phyloP scores from a whole-genome alignment of 768 basidiomycete genomes.

The Phanerochaete carnosa region DNA sequence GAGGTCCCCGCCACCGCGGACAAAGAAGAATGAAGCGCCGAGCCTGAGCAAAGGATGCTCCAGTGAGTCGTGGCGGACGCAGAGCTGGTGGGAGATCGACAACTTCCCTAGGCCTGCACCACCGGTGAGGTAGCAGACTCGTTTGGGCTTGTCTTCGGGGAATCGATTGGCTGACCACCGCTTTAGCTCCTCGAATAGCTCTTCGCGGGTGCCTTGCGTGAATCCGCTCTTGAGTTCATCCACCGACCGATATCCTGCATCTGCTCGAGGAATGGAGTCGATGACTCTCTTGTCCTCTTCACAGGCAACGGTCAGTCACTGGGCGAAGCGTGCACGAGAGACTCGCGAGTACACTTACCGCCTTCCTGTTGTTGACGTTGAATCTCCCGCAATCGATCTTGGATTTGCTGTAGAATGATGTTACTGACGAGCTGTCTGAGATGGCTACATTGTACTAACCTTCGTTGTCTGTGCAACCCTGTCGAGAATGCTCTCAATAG shows the following conservation, averaged over 20 bases:
- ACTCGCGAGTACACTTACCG: not conserved
- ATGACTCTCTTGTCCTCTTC: not conserved
- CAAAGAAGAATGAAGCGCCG: not conserved
- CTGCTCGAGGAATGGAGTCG: not conserved
- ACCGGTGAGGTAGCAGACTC: not conserved
- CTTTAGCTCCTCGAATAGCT: not conserved
- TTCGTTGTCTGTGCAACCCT: not conserved
- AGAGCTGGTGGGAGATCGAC: not conserved
- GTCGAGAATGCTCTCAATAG: not conserved
- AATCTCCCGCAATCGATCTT: not conserved
- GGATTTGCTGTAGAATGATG: not conserved
- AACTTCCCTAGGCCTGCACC: slow-evolving; percentile 5
- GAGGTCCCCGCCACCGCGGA: not conserved
- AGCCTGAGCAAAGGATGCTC: not conserved
- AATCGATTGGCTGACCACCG: not conserved
- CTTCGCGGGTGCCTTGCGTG: not conserved
- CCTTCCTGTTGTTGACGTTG: not conserved
- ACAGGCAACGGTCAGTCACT: not conserved
- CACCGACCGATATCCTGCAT: slow-evolving; percentile 1
- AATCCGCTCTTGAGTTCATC: not conserved
- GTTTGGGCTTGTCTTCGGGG: not conserved
- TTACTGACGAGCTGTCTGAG: no score
- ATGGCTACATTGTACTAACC: not conserved
- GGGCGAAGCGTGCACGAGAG: not conserved
- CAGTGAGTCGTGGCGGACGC: not conserved